Percentiles rank a stretch among this genome's conserved stretches.
Conservation (phyloP, 495 filamentous ascomycete genomes). For the Lepidopterella palustris region DNA sequence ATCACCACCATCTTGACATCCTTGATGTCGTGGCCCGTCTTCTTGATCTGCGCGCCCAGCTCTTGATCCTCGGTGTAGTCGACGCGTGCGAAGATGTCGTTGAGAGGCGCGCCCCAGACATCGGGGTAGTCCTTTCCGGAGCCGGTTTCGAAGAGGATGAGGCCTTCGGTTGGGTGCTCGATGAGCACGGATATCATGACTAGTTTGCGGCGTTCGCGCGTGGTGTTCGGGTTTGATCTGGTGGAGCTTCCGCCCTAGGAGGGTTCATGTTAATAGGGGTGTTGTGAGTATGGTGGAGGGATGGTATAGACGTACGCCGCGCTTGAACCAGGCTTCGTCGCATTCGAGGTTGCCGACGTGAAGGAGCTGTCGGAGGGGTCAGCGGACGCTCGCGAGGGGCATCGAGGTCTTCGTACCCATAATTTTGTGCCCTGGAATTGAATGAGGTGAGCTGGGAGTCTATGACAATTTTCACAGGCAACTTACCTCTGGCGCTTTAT, state of each 20-base stretch:
- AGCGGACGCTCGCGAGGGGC: background rate
- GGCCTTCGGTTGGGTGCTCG: slow-evolving; percentile 45
- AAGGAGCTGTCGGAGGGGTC: slow-evolving; percentile 14
- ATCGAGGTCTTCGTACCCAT: slow-evolving; percentile 19
- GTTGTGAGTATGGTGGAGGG: background rate
- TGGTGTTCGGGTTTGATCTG: slow-evolving; percentile 22
- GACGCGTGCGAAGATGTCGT: slow-evolving; percentile 45
- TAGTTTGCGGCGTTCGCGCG: slow-evolving; percentile 37
- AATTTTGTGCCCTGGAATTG: slow-evolving; percentile 25
- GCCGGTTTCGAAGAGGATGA: slow-evolving; percentile 50
- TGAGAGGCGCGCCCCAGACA: slow-evolving; percentile 35
- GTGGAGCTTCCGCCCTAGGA: slow-evolving; percentile 22
- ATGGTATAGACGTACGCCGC: slow-evolving; percentile 8
- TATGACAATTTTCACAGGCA: background rate
- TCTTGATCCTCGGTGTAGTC: slow-evolving; percentile 39
- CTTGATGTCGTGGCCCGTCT: slow-evolving; percentile 44
- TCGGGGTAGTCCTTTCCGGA: slow-evolving; percentile 43
- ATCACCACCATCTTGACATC: slow-evolving; percentile 50
- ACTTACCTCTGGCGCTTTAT: slow-evolving; percentile 21
- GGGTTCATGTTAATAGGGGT: background rate
- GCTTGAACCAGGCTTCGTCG: slow-evolving; percentile 27
- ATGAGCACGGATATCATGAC: slow-evolving; percentile 44
- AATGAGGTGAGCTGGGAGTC: background rate
- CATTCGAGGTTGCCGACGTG: slow-evolving; percentile 29
- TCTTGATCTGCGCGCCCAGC: slow-evolving; percentile 43